Base-by-base conservation (phyloP, 352 stramenopile genomes). In the Globisporangium paddicum region DNA sequence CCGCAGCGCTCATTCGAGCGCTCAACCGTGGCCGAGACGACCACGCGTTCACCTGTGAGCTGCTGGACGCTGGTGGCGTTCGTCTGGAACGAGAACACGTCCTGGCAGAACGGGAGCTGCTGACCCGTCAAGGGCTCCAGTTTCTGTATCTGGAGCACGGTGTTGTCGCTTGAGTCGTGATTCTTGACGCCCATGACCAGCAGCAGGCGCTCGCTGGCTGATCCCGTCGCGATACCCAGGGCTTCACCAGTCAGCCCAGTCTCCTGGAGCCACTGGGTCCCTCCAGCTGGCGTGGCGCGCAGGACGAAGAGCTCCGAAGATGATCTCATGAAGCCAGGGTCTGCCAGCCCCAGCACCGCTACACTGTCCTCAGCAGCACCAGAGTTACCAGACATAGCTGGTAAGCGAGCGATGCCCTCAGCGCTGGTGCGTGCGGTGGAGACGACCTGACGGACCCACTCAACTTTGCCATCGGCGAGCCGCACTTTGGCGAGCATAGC, bases 361-460 rank as follows among this genome's bases (percentile, higher is more conserved):
- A 50, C 40, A 6, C 40, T 42, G 14, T 42, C 14, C 5, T 19
- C 14, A 19, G 5, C 37, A 6, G 4, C 46, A 51, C 10, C 34
- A 16, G 6, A 26, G 11, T 10, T 44, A 10, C 19, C 9, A 18
- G 25, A 6, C 55, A 46, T 0, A 6, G 6, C 30, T n/a, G 30
- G 49, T 32, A 65, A n/a, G 11, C 42, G 48, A 14, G 30, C 37
- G 21, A 67, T 44, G 7, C 49, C 42, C 10, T 50, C 32, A 5
- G 48, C 51, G 23, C 37, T 72, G 25, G 49, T 73, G 60, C 45
- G 60, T 19, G 32, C 46, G 32, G 44, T 44, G 11, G 56, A 69
- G 42, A 46, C 62, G 45, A 64, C 26, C 34, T 79, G 64, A 2
- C 35, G 28, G 2, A 69, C 47, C 64, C 67, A 79, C 32, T 46